These are phyloP conservation scores for Gossypium davidsonii DNA, from an alignment of 441 rosid genomes.

Conservation along the genomic window DNA sequence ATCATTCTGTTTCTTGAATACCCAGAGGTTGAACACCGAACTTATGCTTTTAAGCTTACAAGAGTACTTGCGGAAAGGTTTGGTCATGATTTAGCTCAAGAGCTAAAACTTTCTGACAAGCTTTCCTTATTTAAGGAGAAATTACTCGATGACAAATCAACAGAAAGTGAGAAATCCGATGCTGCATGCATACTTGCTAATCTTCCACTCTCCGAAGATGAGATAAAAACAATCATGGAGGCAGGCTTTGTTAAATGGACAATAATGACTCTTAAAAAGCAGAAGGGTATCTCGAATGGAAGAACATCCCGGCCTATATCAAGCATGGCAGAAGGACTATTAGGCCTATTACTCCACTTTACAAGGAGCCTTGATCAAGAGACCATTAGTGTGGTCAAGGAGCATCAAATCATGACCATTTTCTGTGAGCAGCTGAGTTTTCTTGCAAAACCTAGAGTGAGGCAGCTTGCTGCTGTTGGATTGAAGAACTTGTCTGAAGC, in stretches of 20 bases:
- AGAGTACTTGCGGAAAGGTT: conserved; percentile 27
- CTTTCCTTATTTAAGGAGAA: conserved; percentile 25
- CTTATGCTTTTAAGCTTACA: conserved; percentile 29
- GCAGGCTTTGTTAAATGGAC: conserved; percentile 33
- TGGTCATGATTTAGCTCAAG: conserved; percentile 28
- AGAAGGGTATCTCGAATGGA: conserved; percentile 16
- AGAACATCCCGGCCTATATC: conserved; percentile 21
- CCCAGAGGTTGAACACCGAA: conserved; percentile 29
- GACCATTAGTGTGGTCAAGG: conserved; percentile 18
- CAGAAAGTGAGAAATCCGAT: conserved; percentile 37
- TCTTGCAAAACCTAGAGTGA: conserved; percentile 25
- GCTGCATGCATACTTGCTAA: conserved; percentile 36
- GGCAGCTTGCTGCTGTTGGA: conserved; percentile 32
- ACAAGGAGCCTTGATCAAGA: conserved; percentile 23
- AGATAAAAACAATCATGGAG: conserved; percentile 26
- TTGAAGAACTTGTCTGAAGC: conserved; percentile 35
- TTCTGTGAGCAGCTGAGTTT: conserved; percentile 26
- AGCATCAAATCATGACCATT: conserved; percentile 29
- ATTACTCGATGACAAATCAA: conserved; percentile 26
- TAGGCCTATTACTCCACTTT: conserved; percentile 35
- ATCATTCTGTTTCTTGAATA: conserved; percentile 26
- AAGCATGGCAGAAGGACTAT: conserved; percentile 36
- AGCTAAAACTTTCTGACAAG: conserved; percentile 25
- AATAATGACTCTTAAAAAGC: conserved; percentile 19
- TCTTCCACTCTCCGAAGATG: conserved; percentile 28